Evolutionary conservation across 1,284 basidiomycete species (phyloP), one percentile per base, ranked within the genome.

Genomic region (Entoloma clypeatum): DNA sequence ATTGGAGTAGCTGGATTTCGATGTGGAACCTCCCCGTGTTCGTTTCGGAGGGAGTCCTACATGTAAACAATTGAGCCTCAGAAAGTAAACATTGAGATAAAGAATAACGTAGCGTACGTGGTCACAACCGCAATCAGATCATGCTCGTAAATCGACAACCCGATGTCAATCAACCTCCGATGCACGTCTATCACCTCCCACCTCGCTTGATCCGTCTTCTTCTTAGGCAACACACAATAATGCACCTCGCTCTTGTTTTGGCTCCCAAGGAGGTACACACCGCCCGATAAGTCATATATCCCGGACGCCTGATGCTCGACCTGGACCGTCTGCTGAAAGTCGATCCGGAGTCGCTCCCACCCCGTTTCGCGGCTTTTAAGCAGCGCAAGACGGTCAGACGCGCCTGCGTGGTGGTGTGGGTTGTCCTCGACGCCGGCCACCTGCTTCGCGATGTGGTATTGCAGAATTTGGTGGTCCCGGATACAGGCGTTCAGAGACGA

Each of bases 101-200:
- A 31, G 10, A 31, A 33, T 17, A 31, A 37, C 10, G 16, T 6
- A 4, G 60, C 64, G 17, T 46, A 68, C 68, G 52, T 59, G 4
- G 68, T 68, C 18, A 74, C 55, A 22, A 72, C 49, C 2, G 64
- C 69, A n/a, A 74, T 59, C 10, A 76, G 54, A 51, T 76, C 71
- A 45, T 74, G 71, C 49, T 75, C 72, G 16, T 69, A 56, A 8
- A 74, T 54, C 19, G 64, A 60, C n/a, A 75, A 46, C 0, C 70
- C 72, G 45, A 75, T 62, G 48, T 75, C 67, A 23, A 67, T 50
- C 35, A 68, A 51, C 4, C 29, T 42, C 3, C 51, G 44, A 10
- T 50, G 49, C 4, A 65, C 48, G 7, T 56, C 40, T 8, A 74
- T 60, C 18, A 42, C 52, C 14, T 49, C 52, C 71, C 71, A 74